Base-by-base conservation (phyloP, 495 filamentous ascomycete species). In the Lineolata rhizophorae region DNA sequence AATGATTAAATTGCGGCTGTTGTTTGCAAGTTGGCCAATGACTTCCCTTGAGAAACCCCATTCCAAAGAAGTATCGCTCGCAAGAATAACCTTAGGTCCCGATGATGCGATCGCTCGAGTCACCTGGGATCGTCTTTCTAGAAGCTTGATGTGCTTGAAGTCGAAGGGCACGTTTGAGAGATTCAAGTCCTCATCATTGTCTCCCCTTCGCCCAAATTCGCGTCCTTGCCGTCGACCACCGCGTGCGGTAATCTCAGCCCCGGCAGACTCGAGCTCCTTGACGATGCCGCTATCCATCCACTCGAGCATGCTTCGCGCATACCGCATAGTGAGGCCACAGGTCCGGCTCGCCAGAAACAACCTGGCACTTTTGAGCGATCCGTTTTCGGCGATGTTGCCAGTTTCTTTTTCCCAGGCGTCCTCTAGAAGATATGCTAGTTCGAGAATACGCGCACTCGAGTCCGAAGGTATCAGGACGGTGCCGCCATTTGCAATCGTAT, bases 261-360 rank as follows among this genome's bases (percentile, higher is more conserved):
- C 13, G 1, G 74, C 70, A 1, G 74, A 71, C 51, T 99, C 90
- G 35, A 93, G 90, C 39, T 94, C 83, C 29, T 74, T 66, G 32
- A 91, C 67, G 30, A 99, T 82, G 30, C 65, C 73, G 42, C 93
- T 83, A 44, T 94, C 83, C 82, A 94, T 95, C 87, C 87, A 99
- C 49, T 99, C 87, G 33, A 95, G 55, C 82, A 95, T 92, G 48
- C 85, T 94, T 38, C 82, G 65, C 11, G 84, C 77, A 34, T 91
- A 72, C 35, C 75, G 59, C 72, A 92, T 80, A 1, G 80, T 85
- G 16, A 76, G 77, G 31, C 70, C 65, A 32, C 76, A 71, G 38
- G 73, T 84, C 29, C 67, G 72, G 13, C 79, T 80, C 0, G 79
- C 85, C 21, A 99, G 53, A 47, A 83, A 94, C 0, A 93, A 53